phyloP scores from a whole-genome alignment of 2,329 filamentous ascomycete species.

The Alternaria viburni region DNA sequence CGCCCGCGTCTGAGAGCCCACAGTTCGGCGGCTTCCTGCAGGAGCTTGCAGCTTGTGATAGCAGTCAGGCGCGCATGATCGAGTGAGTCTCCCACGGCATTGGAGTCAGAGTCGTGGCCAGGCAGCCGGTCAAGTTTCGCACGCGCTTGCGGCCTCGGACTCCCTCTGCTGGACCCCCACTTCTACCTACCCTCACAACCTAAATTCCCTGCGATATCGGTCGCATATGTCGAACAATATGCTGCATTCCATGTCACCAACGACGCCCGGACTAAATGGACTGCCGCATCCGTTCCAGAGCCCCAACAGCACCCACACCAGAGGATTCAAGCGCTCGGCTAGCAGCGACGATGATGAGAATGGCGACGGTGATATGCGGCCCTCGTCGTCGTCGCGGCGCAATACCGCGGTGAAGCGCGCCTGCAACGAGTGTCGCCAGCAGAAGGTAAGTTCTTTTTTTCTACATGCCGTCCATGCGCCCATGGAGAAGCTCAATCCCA shows the following conservation, averaged over 20 bases:
- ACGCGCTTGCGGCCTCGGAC: constrained; percentile 15
- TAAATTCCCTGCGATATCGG: constrained; percentile 26
- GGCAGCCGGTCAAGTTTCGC: constrained; percentile 5
- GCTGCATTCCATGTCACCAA: constrained; percentile 38
- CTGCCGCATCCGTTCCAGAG: constrained; percentile 36
- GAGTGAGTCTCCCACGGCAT: not conserved
- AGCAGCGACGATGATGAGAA: constrained; percentile 48
- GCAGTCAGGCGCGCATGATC: constrained; percentile 10
- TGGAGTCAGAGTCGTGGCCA: constrained; percentile 10
- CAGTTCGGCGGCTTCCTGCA: constrained; percentile 23
- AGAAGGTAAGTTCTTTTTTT: constrained; percentile 68
- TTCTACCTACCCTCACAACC: constrained; percentile 14
- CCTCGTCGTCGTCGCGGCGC: constrained; percentile 35
- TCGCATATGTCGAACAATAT: constrained; percentile 17
- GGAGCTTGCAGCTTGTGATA: constrained; percentile 17
- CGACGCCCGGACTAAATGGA: constrained; percentile 36
- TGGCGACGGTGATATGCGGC: constrained; percentile 35
- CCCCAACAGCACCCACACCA: constrained; percentile 37
- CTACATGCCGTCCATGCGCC: not conserved
- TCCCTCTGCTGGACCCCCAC: constrained; percentile 14
- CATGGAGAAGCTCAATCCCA: not conserved
- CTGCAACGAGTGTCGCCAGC: constrained; percentile 84
- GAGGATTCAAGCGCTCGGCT: constrained; percentile 47
- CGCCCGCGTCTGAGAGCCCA: constrained; percentile 9
- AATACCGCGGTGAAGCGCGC: constrained; percentile 67